Conservation (phyloP, 2,329 filamentous ascomycete genomes). For the Fusarium multiceps region DNA sequence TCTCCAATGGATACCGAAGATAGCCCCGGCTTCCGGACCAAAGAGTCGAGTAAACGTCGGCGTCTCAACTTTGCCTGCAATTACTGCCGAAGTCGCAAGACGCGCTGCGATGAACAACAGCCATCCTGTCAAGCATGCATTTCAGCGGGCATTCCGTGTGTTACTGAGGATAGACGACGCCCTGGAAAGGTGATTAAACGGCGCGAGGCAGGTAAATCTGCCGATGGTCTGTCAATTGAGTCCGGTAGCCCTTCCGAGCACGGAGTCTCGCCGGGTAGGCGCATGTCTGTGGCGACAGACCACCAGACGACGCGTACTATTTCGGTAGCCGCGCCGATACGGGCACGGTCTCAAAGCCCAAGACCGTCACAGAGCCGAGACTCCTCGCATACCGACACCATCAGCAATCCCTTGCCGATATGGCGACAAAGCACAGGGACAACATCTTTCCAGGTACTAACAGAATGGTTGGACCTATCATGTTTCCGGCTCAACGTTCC, state of each 20-base stretch:
- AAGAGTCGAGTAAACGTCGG: background rate
- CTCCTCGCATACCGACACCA: conserved; percentile 8
- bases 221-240: background rate
- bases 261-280: background rate
- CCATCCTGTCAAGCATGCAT: conserved; percentile 17
- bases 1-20: conserved; percentile 22
- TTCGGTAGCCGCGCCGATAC: background rate
- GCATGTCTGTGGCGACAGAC: background rate
- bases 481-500: conserved; percentile 11
- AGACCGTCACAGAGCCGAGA: conserved; percentile 4
- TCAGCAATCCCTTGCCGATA: conserved; percentile 1
- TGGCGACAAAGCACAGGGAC: background rate
- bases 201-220: conserved; percentile 7
- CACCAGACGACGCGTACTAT: background rate
- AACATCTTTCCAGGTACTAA: conserved; percentile 1
- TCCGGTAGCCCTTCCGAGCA: background rate
- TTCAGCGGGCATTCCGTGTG: background rate
- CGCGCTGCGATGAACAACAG: conserved; percentile 5
- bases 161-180: conserved; percentile 8
- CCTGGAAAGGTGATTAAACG: conserved; percentile 10
- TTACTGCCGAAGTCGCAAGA: conserved; percentile 16
- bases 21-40: conserved; percentile 1
- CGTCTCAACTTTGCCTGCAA: conserved; percentile 26
- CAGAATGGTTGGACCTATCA: conserved; percentile 4
- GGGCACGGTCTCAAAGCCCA: background rate